phyloP scores from a whole-genome alignment of 208 protist species.

The Crithidia sp. region DNA sequence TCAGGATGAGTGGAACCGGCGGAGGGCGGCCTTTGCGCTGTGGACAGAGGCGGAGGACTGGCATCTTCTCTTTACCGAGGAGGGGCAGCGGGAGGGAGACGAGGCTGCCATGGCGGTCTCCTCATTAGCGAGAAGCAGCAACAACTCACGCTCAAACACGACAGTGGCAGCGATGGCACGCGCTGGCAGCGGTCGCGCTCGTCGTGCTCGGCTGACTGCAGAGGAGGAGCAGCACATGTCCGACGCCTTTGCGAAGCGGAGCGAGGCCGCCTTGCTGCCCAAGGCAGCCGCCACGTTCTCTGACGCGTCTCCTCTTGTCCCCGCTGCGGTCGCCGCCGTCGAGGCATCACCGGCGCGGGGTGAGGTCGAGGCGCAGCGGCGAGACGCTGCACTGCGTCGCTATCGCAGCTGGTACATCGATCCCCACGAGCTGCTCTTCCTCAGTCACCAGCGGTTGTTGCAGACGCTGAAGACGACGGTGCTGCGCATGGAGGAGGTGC shows the following conservation, averaged over 20 bases:
- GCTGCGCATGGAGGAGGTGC: constrained; percentile 65
- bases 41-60: constrained; percentile 52
- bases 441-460: constrained; percentile 78
- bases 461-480: constrained; percentile 65
- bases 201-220: constrained; percentile 19
- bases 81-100: background rate
- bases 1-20: constrained; percentile 55
- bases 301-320: background rate
- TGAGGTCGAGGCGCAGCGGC: constrained; percentile 2
- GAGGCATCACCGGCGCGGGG: background rate
- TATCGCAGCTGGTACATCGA: constrained; percentile 83
- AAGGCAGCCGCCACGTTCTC: background rate
- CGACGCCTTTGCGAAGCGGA: constrained; percentile 16
- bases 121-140: too few species aligned
- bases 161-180: too few species aligned
- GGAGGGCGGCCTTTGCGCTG: constrained; percentile 37
- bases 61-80: constrained; percentile 23
- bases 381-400: constrained; percentile 25
- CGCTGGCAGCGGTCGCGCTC: background rate
- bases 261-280: background rate
- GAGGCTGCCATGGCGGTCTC: too few species aligned
- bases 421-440: constrained; percentile 70
- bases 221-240: constrained; percentile 23
- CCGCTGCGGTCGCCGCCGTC: background rate
- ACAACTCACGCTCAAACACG: too few species aligned